phyloP scores from a whole-genome alignment of 345 rosid genomes.

The Carallia pectinifolia region DNA sequence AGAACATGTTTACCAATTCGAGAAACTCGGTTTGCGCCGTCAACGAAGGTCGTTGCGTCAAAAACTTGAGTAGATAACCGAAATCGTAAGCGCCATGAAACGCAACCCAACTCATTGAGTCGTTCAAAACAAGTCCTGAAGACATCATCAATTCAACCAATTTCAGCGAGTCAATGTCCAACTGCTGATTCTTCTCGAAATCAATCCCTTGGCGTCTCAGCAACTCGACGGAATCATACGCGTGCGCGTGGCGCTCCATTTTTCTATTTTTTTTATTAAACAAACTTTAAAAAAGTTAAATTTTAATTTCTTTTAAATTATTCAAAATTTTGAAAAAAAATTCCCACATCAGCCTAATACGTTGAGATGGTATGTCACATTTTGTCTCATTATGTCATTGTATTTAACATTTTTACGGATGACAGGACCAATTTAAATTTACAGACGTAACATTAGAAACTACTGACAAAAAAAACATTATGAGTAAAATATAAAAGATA shows the following conservation, averaged over 20 bases:
- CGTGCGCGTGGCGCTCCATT: slow-evolving; percentile 57
- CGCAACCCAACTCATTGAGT: slow-evolving; percentile 79
- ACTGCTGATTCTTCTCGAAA: slow-evolving; percentile 53
- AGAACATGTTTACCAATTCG: slow-evolving; percentile 41
- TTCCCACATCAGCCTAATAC: too few relatives aligned
- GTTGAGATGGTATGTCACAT: too few relatives aligned
- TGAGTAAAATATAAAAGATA: too few relatives aligned
- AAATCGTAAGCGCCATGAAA: slow-evolving; percentile 94
- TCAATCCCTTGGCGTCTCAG: slow-evolving; percentile 77
- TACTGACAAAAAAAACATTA: too few relatives aligned
- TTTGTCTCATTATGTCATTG: too few relatives aligned
- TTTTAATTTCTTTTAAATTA: too few relatives aligned
- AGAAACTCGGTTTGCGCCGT: slow-evolving; percentile 47
- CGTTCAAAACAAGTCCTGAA: slow-evolving; percentile 77
- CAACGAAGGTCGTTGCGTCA: slow-evolving; percentile 63
- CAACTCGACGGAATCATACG: slow-evolving; percentile 76
- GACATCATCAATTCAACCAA: slow-evolving; percentile 87
- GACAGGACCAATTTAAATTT: too few relatives aligned
- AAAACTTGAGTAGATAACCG: slow-evolving; percentile 78
- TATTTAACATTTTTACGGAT: too few relatives aligned
- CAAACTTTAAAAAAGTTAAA: too few relatives aligned
- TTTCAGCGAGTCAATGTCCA: slow-evolving; percentile 52
- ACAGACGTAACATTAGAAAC: too few relatives aligned
- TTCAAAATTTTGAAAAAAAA: too few relatives aligned
- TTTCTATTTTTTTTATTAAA: too few relatives aligned